Evolutionary conservation across 176 grass and related monocot species (phyloP), one percentile per base, ranked within the genome.

Genomic region (Ampelocalamus luodianensis): DNA sequence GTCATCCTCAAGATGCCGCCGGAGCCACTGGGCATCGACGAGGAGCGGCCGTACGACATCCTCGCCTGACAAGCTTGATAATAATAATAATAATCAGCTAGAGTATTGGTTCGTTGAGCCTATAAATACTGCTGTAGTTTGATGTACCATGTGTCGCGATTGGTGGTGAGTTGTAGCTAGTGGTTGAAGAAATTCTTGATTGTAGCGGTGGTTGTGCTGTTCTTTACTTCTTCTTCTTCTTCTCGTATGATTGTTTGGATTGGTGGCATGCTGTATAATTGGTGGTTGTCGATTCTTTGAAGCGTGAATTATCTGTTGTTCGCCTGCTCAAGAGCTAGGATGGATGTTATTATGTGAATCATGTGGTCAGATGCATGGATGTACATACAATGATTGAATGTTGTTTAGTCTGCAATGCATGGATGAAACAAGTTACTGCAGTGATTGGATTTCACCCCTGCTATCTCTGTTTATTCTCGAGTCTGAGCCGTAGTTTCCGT

Each of bases 21-120:
- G 76, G 89, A 90, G 79, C 89, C 45, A 50, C 89, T 79, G 16
- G 50, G 80, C 42, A 91, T 91, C 89, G 81, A 91, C 76, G 85
- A 80, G 43, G 85, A 87, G 14, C 68, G 80, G 62, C 89, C 89
- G 10, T 87, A 91, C 85, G 45, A 87, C 75, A 68, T 83, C 46
- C 89, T 91, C 75, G 85, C 85, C 61, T 91, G 81, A 87, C 13
- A 20, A 29, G 37, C 36, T 40, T 32, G 15, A 2, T 20, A 10
- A 74, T 11, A 10, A 74, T 18, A 36, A 34, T 36, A 10, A 74
- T 18, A 36, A 34, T 36, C 46, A 36, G 16, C 26, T 39, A 40
- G 18, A 37, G 6, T 64, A 62, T 75, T 56, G 5, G 73, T 39
- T 20, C 29, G 58, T 62, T 14, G 80, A 76, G 56, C 63, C 51